A percentile compares a stretch with the other conserved stretches of the same genome.
phyloP scores from a whole-genome alignment of 441 rosid genomes.

The Pelargonium australe region DNA sequence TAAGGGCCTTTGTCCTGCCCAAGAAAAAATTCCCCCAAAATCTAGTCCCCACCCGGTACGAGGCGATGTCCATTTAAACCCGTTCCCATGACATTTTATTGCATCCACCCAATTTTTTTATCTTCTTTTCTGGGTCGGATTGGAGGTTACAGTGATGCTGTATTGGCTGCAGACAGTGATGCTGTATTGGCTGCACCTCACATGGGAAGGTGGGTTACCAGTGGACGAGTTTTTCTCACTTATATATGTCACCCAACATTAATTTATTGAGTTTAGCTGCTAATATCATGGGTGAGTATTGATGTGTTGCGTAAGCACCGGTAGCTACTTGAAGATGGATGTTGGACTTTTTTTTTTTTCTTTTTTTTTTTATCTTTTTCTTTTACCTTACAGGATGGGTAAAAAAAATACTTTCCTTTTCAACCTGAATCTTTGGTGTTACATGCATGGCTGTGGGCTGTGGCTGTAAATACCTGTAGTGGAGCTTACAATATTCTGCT shows the following conservation, averaged over 20 bases:
- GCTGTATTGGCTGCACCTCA: not conserved
- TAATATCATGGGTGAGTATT: not conserved
- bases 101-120: not conserved
- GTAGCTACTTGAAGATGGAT: constrained; percentile 16
- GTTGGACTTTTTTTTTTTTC: not conserved
- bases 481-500: constrained; percentile 53
- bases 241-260: not conserved
- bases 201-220: too few relatives aligned
- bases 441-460: constrained; percentile 65
- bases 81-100: not conserved
- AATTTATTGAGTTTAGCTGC: not conserved
- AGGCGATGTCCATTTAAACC: not conserved
- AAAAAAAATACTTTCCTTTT: constrained; percentile 7
- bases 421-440: constrained; percentile 25
- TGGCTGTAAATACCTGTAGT: constrained; percentile 36
- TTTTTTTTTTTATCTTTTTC: too few relatives aligned
- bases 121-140: not conserved
- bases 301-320: not conserved
- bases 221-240: too few relatives aligned
- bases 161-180: not conserved
- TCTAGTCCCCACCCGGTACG: not conserved
- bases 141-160: not conserved
- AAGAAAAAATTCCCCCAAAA: not conserved
- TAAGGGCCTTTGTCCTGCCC: too few relatives aligned
- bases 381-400: constrained; percentile 7